Base-by-base conservation (phyloP, 352 stramenopile species). In the Phytopythium helicoides region DNA sequence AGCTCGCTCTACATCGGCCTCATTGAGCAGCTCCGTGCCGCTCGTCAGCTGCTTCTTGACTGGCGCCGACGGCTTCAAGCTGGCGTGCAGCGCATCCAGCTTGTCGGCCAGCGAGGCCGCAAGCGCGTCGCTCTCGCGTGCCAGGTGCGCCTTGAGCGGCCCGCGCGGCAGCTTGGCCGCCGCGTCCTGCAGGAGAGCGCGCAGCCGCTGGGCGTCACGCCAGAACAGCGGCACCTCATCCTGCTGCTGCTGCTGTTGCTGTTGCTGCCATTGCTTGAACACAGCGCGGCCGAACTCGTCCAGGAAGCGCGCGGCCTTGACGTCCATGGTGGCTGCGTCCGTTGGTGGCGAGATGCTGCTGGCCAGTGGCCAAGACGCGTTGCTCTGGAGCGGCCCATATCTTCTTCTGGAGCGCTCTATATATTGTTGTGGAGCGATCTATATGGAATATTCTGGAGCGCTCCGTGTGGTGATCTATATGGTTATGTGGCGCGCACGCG, bases 191-290 rank as follows among this genome's bases (percentile, higher is more conserved):
- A 89, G 61, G 34, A 77, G 55, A 4, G 48, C 26, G 47, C 52
- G 66, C 47, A 89, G 49, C 40, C 72, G 72, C 18, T 47, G 19
- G 1, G 47, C 57, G 61, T 86, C 56, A 8, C 61, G 49, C 78
- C 78, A 89, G 63, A 89, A 89, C 26, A 65, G 69, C 42, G 69
- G 58, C 1, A 16, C 18, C 19, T 31, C 28, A 9, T 33, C 10
- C 3, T 19, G 11, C 16, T 12, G 14, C 8, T 64, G 53, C n/a
- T 58, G 44, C 6, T 48, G 9, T 10, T 28, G 18, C 45, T 70
- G 54, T 53, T 77, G 55, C 33, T 46, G 60, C 78, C 78, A 89
- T 63, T 86, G 73, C 46, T 66, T 44, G 57, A 87, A 89, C 22
- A 86, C 65, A 14, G 64, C 69, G 38, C 64, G 62, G 18, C 63